Conservation (phyloP, 1,139 yeast species). For the Pneumocystis oryctolagi region DNA sequence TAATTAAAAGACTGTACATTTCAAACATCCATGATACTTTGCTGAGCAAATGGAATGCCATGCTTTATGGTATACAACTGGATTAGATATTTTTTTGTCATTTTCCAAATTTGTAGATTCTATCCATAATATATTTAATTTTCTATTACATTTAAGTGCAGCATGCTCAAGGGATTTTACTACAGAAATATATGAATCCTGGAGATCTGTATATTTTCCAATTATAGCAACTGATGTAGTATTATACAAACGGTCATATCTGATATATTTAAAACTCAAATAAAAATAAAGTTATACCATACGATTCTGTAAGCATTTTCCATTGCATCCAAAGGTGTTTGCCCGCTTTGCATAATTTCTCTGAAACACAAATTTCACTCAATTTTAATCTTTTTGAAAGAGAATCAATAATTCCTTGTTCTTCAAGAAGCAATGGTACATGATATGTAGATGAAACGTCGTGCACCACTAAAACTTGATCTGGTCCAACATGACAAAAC, state of each 20-base stretch:
- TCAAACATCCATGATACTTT: constrained; percentile 26
- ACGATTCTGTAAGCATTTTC: constrained; percentile 60
- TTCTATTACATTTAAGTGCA: constrained; percentile 74
- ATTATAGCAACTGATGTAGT: constrained; percentile 88
- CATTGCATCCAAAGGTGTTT: constrained; percentile 56
- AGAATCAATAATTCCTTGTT: constrained; percentile 71
- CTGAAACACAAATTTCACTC: constrained; percentile 34
- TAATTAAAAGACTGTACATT: not conserved
- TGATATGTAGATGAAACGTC: constrained; percentile 96
- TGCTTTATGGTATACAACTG: constrained; percentile 77
- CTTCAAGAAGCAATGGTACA: constrained; percentile 79
- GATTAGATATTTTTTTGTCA: constrained; percentile 35
- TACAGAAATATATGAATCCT: constrained; percentile 88
- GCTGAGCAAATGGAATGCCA: constrained; percentile 92
- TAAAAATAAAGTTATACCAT: constrained; percentile 17
- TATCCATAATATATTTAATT: constrained; percentile 84
- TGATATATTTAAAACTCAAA: not conserved
- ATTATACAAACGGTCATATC: constrained; percentile 61
- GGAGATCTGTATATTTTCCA: constrained; percentile 90
- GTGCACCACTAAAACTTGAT: constrained; percentile 91
- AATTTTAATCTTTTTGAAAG: constrained; percentile 55
- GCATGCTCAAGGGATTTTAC: constrained; percentile 92
- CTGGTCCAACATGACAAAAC: constrained; percentile 98
- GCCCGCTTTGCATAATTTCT: constrained; percentile 51
- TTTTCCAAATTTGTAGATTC: constrained; percentile 85